Conservation (phyloP, 768 basidiomycete genomes). For the Vararia minispora region DNA sequence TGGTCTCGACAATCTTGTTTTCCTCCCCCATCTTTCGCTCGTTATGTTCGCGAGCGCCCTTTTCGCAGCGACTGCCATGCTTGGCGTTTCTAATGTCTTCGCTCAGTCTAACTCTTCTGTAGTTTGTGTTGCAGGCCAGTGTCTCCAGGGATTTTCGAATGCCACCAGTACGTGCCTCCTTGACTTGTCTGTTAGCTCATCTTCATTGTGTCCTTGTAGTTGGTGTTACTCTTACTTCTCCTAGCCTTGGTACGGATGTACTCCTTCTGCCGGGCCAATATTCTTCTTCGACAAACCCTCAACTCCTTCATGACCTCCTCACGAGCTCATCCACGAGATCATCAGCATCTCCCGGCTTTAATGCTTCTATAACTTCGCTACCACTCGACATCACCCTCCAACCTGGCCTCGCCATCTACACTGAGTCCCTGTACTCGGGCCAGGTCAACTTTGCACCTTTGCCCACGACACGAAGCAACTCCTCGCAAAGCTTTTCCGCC, state of each 20-base stretch:
- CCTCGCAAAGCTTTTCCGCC: conserved; percentile 31
- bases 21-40: too few relatives aligned
- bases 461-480: conserved; percentile 35
- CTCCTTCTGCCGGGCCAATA: conserved; percentile 74
- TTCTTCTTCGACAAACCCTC: conserved; percentile 56
- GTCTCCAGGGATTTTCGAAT: conserved; percentile 70
- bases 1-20: too few relatives aligned
- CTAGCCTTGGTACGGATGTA: conserved; percentile 39
- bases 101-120: conserved; percentile 51
- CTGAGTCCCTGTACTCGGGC: conserved; percentile 53
- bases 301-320: conserved; percentile 56
- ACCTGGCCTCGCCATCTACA: conserved; percentile 59
- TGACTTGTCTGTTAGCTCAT: not conserved
- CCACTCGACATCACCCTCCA: conserved; percentile 59
- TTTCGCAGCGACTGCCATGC: conserved; percentile 25
- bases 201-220: conserved; percentile 32
- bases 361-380: conserved; percentile 41
- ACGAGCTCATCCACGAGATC: conserved; percentile 54
- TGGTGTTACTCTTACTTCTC: conserved; percentile 52
- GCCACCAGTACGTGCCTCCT: conserved; percentile 43
- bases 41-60: conserved; percentile 1
- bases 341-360: conserved; percentile 54
- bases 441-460: conserved; percentile 48
- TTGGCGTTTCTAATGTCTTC: conserved; percentile 11
- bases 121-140: conserved; percentile 84